Conservation (phyloP, 495 filamentous ascomycete genomes). For the Platismatia glauca region DNA sequence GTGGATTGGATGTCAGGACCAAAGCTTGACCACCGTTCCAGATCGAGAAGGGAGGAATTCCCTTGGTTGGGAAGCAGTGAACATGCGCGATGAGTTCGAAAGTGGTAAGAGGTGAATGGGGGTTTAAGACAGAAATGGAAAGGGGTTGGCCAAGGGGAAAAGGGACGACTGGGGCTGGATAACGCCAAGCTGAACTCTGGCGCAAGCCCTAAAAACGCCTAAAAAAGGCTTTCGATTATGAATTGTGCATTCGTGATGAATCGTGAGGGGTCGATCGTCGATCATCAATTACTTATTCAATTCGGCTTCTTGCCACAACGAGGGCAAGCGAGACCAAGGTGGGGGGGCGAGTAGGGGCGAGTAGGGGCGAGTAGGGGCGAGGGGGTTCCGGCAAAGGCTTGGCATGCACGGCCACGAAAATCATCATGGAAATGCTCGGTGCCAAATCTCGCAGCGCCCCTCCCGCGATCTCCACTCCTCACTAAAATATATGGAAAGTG, state of each 20-base stretch:
- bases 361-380: no score
- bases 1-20: no score
- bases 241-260: no score
- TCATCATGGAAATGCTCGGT: background rate
- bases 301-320: background rate
- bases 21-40: no score
- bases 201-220: no score
- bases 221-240: no score
- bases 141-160: slow-evolving; percentile 6
- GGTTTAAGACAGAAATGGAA: slow-evolving; percentile 14
- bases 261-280: no score
- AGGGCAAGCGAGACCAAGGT: no score
- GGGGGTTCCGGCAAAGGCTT: background rate
- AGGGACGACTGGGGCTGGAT: background rate
- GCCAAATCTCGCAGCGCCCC: background rate
- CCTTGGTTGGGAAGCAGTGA: background rate
- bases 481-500: background rate
- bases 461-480: background rate
- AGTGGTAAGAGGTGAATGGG: slow-evolving; percentile 4
- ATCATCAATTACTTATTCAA: no score
- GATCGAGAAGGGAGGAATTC: background rate
- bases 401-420: slow-evolving; percentile 2
- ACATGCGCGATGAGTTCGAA: slow-evolving; percentile 15
- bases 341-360: no score
- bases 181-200: background rate